A percentile compares a stretch with the other conserved stretches of the same genome.
phyloP scores from a whole-genome alignment of 306 rosid genomes.

The Crataegus laevigata region DNA sequence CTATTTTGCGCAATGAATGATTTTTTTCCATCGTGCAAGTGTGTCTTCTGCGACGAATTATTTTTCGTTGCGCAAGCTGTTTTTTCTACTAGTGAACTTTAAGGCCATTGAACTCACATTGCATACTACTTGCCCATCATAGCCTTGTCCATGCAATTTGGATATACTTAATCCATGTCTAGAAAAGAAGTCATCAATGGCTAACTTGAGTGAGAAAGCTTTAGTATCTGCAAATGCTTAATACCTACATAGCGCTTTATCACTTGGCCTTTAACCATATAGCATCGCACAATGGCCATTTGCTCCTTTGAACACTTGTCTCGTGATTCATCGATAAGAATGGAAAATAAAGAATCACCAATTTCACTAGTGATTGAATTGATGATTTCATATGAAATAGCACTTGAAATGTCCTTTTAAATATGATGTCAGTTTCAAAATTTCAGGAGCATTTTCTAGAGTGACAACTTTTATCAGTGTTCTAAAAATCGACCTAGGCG shows the following conservation, averaged over 20 bases:
- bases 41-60: too few relatives aligned
- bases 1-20: too few relatives aligned
- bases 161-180: constrained; percentile 4
- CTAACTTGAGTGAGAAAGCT: neutral
- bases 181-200: neutral
- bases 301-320: neutral
- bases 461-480: neutral
- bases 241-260: neutral
- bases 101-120: too few relatives aligned
- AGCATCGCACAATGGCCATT: neutral
- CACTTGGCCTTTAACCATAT: neutral
- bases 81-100: too few relatives aligned
- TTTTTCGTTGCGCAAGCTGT: too few relatives aligned
- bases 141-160: too few relatives aligned
- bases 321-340: neutral
- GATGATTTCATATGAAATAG: neutral
- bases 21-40: too few relatives aligned
- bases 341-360: neutral
- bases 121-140: too few relatives aligned
- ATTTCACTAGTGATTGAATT: neutral
- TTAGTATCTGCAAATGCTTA: neutral
- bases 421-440: neutral
- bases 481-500: too few relatives aligned
- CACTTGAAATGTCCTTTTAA: neutral
- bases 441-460: neutral